phyloP scores from a whole-genome alignment of 2,329 filamentous ascomycete genomes.

The Alternaria solani region DNA sequence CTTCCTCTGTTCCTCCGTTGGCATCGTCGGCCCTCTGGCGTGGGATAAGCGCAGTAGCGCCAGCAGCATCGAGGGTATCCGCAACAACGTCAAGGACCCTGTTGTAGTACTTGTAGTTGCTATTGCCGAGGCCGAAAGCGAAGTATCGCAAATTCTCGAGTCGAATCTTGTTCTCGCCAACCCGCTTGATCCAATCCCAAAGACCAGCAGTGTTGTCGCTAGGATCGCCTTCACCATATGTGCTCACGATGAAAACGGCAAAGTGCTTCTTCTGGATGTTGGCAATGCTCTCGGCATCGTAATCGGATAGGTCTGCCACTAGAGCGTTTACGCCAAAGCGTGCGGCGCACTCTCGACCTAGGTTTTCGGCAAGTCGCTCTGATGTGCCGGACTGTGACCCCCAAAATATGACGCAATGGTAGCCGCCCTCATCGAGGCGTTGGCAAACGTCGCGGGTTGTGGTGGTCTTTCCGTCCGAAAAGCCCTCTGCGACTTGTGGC shows the following conservation, averaged over 20 bases:
- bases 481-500: constrained; percentile 54
- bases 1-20: constrained; percentile 54
- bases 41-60: constrained; percentile 44
- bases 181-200: constrained; percentile 47
- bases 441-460: constrained; percentile 58
- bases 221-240: constrained; percentile 52
- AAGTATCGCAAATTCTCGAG: constrained; percentile 49
- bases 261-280: constrained; percentile 36
- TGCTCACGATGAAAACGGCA: constrained; percentile 49
- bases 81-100: constrained; percentile 51
- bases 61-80: constrained; percentile 42
- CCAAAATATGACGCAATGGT: constrained; percentile 56
- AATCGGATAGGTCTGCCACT: constrained; percentile 58
- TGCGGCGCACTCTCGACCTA: constrained; percentile 52
- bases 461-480: constrained; percentile 21
- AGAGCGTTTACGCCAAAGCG: constrained; percentile 54
- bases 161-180: constrained; percentile 25
- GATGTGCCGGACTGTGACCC: constrained; percentile 60
- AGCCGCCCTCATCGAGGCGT: constrained; percentile 50
- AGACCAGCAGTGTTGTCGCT: constrained; percentile 50
- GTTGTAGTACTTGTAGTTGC: constrained; percentile 59
- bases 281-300: constrained; percentile 53
- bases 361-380: constrained; percentile 53
- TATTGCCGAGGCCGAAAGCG: constrained; percentile 58
- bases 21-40: constrained; percentile 53